phyloP scores from a whole-genome alignment of 768 basidiomycete genomes.

The Daedaleopsis sinensis region DNA sequence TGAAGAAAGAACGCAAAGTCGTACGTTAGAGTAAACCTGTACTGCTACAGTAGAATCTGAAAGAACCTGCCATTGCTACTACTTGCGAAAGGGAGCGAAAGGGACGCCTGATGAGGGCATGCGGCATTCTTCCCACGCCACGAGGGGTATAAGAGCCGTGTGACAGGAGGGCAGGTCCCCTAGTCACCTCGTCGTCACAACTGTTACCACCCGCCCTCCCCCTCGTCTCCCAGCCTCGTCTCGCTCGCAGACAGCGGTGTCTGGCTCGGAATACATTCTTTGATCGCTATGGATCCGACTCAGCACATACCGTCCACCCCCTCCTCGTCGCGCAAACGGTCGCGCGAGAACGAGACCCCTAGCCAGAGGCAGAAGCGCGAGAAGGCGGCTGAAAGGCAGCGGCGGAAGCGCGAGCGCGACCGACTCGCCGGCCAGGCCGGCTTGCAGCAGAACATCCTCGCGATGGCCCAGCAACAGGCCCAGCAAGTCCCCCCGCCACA shows the following conservation, averaged over 20 bases:
- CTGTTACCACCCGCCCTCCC: slow-evolving; percentile 31
- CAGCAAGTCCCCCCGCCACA: slow-evolving; percentile 23
- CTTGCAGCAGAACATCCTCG: slow-evolving; percentile 29
- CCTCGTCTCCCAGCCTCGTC: background rate
- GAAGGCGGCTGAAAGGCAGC: slow-evolving; percentile 86
- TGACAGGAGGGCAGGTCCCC: slow-evolving; percentile 24
- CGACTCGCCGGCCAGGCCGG: slow-evolving; percentile 46
- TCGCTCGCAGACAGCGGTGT: slow-evolving; percentile 10
- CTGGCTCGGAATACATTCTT: slow-evolving; percentile 22
- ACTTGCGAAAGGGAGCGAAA: no score
- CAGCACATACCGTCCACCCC: slow-evolving; percentile 25
- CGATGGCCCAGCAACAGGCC: slow-evolving; percentile 30
- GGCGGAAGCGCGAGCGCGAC: slow-evolving; percentile 79
- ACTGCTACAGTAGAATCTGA: background rate
- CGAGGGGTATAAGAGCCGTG: slow-evolving; percentile 30
- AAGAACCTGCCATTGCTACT: background rate
- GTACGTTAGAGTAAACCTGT: slow-evolving; percentile 13
- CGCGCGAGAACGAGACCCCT: slow-evolving; percentile 74
- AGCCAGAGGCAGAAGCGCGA: slow-evolving; percentile 77
- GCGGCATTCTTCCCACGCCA: slow-evolving; percentile 30
- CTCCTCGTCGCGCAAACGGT: slow-evolving; percentile 50
- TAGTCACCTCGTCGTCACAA: slow-evolving; percentile 38
- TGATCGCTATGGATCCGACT: slow-evolving; percentile 26
- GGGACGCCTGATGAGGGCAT: background rate
- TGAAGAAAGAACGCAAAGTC: slow-evolving; percentile 33